These are phyloP conservation scores for Suillus luteus DNA, from an alignment of 768 basidiomycete species.

Conservation along the genomic window DNA sequence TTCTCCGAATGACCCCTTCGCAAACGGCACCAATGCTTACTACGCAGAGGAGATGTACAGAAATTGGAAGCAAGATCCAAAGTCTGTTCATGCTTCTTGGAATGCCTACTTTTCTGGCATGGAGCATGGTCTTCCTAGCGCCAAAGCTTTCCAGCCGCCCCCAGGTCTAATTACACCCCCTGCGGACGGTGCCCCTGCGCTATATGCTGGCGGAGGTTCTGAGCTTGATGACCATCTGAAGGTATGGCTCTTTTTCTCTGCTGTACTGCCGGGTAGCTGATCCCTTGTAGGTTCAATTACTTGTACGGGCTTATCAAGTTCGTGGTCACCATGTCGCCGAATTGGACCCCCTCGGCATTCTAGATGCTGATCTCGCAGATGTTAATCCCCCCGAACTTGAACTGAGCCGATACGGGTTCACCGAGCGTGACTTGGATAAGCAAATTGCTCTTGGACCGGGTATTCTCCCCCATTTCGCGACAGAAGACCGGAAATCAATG, in stretches of 20 bases:
- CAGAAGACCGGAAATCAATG: slow-evolving; percentile 84
- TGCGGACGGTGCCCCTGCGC: slow-evolving; percentile 76
- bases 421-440: slow-evolving; percentile 91
- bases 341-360: slow-evolving; percentile 93
- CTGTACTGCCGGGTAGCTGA: slow-evolving; percentile 10
- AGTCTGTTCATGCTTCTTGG: slow-evolving; percentile 94
- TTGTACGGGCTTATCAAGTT: slow-evolving; percentile 98
- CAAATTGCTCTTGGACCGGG: slow-evolving; percentile 94
- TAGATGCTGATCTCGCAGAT: slow-evolving; percentile 83
- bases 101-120: slow-evolving; percentile 91
- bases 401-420: slow-evolving; percentile 93
- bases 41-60: slow-evolving; percentile 98
- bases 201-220: slow-evolving; percentile 66
- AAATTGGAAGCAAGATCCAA: slow-evolving; percentile 87
- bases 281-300: slow-evolving; percentile 80
- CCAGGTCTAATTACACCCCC: slow-evolving; percentile 72
- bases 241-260: slow-evolving; percentile 43
- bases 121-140: slow-evolving; percentile 79
- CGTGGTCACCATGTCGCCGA: slow-evolving; percentile 96
- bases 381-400: slow-evolving; percentile 86
- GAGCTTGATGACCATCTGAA: slow-evolving; percentile 95
- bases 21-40: slow-evolving; percentile 93
- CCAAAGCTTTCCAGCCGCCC: slow-evolving; percentile 83
- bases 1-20: slow-evolving; percentile 83
- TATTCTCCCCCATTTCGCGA: slow-evolving; percentile 94